phyloP scores from a whole-genome alignment of 805 yeast species.

The Saccharomyces cerevisiae region DNA sequence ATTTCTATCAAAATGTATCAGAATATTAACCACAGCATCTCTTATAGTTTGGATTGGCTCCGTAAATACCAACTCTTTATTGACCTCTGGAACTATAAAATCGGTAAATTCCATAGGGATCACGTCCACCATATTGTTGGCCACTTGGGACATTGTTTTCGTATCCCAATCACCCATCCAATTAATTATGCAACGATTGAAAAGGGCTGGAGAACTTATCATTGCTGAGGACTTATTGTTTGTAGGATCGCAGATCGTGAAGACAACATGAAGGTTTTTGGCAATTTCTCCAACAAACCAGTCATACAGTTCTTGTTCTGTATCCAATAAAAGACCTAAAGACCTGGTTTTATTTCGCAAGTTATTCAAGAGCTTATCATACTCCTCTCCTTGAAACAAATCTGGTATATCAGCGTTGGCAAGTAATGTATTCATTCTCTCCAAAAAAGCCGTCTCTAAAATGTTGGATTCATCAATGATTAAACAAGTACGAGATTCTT shows the following conservation, averaged over 20 bases:
- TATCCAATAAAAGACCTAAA: constrained; percentile 56
- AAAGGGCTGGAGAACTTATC: constrained; percentile 76
- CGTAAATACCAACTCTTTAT: constrained; percentile 8
- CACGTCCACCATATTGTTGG: constrained; percentile 32
- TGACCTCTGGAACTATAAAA: constrained; percentile 31
- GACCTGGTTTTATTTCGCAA: constrained; percentile 51
- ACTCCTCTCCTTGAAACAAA: constrained; percentile 70
- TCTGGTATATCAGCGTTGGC: constrained; percentile 94
- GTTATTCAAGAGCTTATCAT: constrained; percentile 39
- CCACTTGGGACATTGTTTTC: constrained; percentile 43
- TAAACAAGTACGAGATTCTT: constrained; percentile 59
- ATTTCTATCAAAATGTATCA: constrained; percentile 40
- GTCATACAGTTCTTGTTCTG: constrained; percentile 57
- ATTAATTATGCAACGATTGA: constrained; percentile 79
- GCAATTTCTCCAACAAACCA: constrained; percentile 72
- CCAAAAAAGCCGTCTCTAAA: constrained; percentile 69
- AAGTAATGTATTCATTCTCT: constrained; percentile 84
- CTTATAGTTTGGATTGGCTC: constrained; percentile 23
- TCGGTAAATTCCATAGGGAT: constrained; percentile 48
- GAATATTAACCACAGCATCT: constrained; percentile 40
- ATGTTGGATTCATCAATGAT: constrained; percentile 76
- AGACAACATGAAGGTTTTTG: constrained; percentile 70
- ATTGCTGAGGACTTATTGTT: constrained; percentile 34
- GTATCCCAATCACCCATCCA: constrained; percentile 84
- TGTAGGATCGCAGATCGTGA: constrained; percentile 57